phyloP scores from a whole-genome alignment of 768 basidiomycete genomes.

The Psilocybe cyanescens region DNA sequence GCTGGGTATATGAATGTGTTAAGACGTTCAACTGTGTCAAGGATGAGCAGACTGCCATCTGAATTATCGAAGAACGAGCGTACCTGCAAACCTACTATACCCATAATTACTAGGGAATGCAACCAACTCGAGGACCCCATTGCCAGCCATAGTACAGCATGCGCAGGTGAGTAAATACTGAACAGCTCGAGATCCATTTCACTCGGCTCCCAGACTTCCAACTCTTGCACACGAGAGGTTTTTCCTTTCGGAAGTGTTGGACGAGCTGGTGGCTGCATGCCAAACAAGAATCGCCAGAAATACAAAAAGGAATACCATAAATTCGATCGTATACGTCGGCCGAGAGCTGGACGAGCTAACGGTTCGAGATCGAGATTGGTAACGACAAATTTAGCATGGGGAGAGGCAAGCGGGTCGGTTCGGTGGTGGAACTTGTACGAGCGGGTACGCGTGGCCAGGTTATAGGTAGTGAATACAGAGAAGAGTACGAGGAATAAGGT shows the following conservation, averaged over 20 bases:
- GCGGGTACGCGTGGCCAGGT: conserved; percentile 71
- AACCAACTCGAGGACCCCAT: conserved; percentile 79
- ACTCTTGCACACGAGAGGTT: conserved; percentile 65
- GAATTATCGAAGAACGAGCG: background rate
- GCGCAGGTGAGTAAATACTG: conserved; percentile 78
- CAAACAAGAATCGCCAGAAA: conserved; percentile 70
- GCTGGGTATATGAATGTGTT: conserved; percentile 57
- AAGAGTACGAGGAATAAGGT: conserved; percentile 56
- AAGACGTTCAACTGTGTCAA: conserved; percentile 49
- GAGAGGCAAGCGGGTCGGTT: conserved; percentile 68
- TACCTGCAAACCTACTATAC: conserved; percentile 67
- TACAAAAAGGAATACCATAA: conserved; percentile 57
- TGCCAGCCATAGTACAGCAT: conserved; percentile 74
- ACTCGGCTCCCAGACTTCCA: conserved; percentile 80
- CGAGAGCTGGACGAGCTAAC: conserved; percentile 47
- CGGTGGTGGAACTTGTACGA: conserved; percentile 71
- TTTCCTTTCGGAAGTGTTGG: conserved; percentile 41
- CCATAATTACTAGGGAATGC: conserved; percentile 70
- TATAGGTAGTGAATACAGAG: conserved; percentile 63
- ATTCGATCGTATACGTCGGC: conserved; percentile 43
- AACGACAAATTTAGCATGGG: conserved; percentile 68
- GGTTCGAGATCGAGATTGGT: conserved; percentile 53
- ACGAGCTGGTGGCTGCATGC: conserved; percentile 52
- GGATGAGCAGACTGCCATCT: background rate
- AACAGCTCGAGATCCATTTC: conserved; percentile 73